A percentile compares a stretch with the other conserved stretches of the same genome.
Evolutionary conservation across 2,329 filamentous ascomycete genomes (phyloP).

Genomic region (Aspergillus hiratsukae): DNA sequence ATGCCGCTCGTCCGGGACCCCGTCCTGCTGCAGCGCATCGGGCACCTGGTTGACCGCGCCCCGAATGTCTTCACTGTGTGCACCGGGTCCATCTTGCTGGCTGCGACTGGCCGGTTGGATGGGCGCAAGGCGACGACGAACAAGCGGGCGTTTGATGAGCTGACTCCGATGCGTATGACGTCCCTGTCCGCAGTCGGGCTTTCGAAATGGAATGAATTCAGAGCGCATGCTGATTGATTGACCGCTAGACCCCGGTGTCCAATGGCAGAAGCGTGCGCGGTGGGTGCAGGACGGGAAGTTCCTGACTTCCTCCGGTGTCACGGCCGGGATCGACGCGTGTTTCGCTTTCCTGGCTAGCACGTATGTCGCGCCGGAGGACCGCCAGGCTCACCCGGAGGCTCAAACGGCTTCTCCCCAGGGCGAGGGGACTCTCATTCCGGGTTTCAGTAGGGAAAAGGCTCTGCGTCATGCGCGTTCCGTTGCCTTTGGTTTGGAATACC

Average conservation of each 20-base stretch:
- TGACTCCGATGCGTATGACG: neutral
- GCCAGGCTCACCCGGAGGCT: neutral
- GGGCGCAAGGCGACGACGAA: constrained; percentile 62
- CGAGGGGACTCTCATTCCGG: neutral
- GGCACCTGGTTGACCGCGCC: constrained; percentile 35
- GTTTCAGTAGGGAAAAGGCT: neutral
- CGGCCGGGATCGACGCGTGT: neutral
- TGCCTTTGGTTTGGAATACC: neutral
- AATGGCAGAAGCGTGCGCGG: neutral
- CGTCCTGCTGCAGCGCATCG: constrained; percentile 22
- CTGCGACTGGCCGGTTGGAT: constrained; percentile 57
- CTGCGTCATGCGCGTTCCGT: neutral
- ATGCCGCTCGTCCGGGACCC: constrained; percentile 1
- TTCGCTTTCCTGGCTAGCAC: neutral
- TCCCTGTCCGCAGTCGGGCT: too few species aligned
- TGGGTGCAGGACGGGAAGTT: neutral
- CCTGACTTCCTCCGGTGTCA: neutral
- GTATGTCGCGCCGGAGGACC: neutral
- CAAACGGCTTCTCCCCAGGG: neutral
- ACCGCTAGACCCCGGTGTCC: neutral
- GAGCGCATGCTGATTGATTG: neutral
- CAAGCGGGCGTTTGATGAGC: constrained; percentile 40
- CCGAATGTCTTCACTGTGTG: constrained; percentile 60
- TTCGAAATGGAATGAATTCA: too few species aligned
- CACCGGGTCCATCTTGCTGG: constrained; percentile 59